phyloP scores from a whole-genome alignment of 352 stramenopile species.

The Pythium vanterpoolii region DNA sequence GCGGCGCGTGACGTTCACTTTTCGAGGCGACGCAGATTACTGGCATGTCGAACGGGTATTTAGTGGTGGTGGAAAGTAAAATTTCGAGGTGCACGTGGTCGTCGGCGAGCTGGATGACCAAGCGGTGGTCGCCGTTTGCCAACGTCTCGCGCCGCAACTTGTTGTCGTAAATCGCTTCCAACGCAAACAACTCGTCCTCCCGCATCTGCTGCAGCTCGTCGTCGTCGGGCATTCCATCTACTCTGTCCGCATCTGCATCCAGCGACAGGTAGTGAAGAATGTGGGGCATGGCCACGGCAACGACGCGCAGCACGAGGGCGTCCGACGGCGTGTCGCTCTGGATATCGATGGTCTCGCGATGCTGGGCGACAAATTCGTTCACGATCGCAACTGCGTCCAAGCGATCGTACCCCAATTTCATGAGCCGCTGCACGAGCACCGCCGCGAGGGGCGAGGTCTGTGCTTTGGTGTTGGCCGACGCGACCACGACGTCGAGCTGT shows the following conservation, averaged over 20 bases:
- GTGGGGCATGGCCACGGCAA: slow-evolving; percentile 39
- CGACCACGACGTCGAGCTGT: slow-evolving; percentile 84
- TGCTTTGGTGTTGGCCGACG: slow-evolving; percentile 1
- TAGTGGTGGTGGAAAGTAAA: slow-evolving; percentile 41
- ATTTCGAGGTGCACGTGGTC: slow-evolving; percentile 55
- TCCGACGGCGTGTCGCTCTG: slow-evolving; percentile 37
- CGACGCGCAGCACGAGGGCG: slow-evolving; percentile 32
- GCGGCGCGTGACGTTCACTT: slow-evolving; percentile 36
- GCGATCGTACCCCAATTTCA: slow-evolving; percentile 78
- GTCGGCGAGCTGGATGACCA: slow-evolving; percentile 44
- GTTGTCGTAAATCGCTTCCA: slow-evolving; percentile 85
- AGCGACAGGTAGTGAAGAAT: slow-evolving; percentile 37
- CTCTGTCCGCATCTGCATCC: neutral
- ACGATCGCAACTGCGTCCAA: slow-evolving; percentile 42
- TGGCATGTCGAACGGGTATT: slow-evolving; percentile 76
- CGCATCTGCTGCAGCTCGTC: slow-evolving; percentile 52
- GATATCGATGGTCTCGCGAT: slow-evolving; percentile 3
- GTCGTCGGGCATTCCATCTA: slow-evolving; percentile 9
- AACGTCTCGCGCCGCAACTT: slow-evolving; percentile 37
- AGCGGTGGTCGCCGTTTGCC: slow-evolving; percentile 27
- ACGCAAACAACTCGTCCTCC: slow-evolving; percentile 72
- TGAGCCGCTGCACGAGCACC: slow-evolving; percentile 65
- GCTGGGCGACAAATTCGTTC: slow-evolving; percentile 32
- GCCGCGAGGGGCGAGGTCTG: slow-evolving; percentile 23
- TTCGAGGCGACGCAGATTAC: slow-evolving; percentile 44